Base-by-base conservation (phyloP, 768 basidiomycete genomes). In the Leccinum subtestaceum region DNA sequence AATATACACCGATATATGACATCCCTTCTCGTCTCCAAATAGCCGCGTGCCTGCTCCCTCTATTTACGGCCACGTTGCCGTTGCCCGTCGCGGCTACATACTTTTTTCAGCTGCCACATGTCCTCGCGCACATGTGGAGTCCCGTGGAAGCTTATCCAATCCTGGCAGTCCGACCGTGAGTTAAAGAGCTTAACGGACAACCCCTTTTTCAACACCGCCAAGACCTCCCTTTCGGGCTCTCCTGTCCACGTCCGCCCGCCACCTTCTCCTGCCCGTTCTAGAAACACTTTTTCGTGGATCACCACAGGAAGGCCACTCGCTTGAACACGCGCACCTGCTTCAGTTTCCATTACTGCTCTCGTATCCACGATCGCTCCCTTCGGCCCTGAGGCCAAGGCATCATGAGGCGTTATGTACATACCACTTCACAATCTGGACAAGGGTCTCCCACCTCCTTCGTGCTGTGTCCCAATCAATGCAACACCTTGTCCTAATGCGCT, bases 31-130 rank as follows among this genome's bases (percentile, higher is more conserved):
- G 72, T 76, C 73, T 79, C 75, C 76, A 77, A 75, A 75, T 75
- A 77, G 74, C 81, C 83, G 81, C 81, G 81, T 83, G 80, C 83
- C 81, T 82, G 78, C 78, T 55, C 61, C 57, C 64, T 54, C 70
- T 66, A 67, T 66, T 73, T 72, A 62, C 56, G 75, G 77, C 75
- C 69, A 74, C 78, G 75, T 80, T 77, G 75, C 79, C 81, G 80
- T 77, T 70, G 68, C 59, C 72, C 69, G 74, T 74, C 77, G 58
- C 66, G 75, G 76, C 68, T 72, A 77, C 40, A 34, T 34, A 34
- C 75, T 73, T 69, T 72, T 70, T 58, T 59, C 53, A 54, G 59
- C 60, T 61, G 69, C 68, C 69, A 81, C 79, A 63, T 65, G 59
- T 64, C 67, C 67, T 65, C 64, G 71, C 60, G 19, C 60, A 64